Conservation (phyloP, 2,329 filamentous ascomycete species). For the Monosporascus sp. region DNA sequence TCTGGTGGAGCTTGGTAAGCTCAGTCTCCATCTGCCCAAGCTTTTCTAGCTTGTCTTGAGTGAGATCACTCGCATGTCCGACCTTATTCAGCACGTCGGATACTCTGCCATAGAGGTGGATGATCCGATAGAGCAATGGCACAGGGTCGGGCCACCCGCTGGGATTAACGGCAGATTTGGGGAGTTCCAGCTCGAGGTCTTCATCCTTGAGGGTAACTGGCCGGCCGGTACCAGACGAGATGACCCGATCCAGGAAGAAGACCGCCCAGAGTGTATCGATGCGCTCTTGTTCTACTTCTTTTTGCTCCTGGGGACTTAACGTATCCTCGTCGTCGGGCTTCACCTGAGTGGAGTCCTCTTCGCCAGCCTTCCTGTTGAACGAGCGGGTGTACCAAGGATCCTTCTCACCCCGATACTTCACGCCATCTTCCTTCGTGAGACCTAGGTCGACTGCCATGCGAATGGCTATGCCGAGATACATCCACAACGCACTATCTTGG, state of each 20-base stretch:
- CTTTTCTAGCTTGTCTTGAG: conserved; percentile 64
- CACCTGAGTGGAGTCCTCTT: conserved; percentile 19
- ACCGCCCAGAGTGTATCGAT: conserved; percentile 88
- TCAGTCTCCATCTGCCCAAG: conserved; percentile 76
- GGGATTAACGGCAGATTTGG: conserved; percentile 43
- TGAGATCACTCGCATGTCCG: conserved; percentile 66
- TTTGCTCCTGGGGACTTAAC: conserved; percentile 46
- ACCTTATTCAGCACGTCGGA: conserved; percentile 83
- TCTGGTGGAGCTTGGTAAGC: conserved; percentile 66
- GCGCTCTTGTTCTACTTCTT: conserved; percentile 70
- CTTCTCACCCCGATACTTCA: conserved; percentile 54
- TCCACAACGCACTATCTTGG: conserved; percentile 86
- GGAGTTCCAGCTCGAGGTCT: conserved; percentile 76
- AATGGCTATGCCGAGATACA: conserved; percentile 86
- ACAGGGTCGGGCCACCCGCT: conserved; percentile 71
- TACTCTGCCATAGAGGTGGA: conserved; percentile 78
- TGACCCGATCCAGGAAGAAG: conserved; percentile 80
- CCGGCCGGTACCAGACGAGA: conserved; percentile 80
- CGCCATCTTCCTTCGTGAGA: conserved; percentile 73
- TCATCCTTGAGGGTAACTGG: conserved; percentile 79
- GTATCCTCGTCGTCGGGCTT: conserved; percentile 37
- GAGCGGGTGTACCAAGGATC: conserved; percentile 44
- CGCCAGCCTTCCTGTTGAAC: conserved; percentile 31
- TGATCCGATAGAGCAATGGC: conserved; percentile 74
- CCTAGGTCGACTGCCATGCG: conserved; percentile 78